Evolutionary conservation across 169 alveolate species (phyloP).

Genomic region (Plasmodium gaboni): DNA sequence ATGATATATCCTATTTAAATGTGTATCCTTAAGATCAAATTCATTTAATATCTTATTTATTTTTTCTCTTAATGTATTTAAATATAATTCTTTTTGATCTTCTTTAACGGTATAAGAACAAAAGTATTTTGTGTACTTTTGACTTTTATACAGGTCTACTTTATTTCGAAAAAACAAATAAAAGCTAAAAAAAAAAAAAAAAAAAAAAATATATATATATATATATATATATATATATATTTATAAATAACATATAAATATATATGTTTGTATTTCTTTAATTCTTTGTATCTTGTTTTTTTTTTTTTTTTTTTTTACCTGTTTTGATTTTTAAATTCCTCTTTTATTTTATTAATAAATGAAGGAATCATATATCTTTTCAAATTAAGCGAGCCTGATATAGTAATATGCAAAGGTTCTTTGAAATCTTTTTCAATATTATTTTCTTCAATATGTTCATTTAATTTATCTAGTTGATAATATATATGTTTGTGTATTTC

Average conservation of each 20-base stretch:
- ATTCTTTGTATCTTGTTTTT: neutral
- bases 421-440: constrained; percentile 1
- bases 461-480: constrained; percentile 52
- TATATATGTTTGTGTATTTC: constrained; percentile 37
- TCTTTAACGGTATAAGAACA: constrained; percentile 46
- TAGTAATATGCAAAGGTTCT: constrained; percentile 39
- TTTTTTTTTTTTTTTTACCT: constrained; percentile 22
- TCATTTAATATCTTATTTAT: constrained; percentile 18
- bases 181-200: constrained; percentile 21
- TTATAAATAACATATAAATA: neutral
- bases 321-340: constrained; percentile 33
- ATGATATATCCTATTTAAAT: constrained; percentile 46
- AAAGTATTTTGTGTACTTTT: constrained; percentile 47
- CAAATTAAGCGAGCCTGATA: constrained; percentile 43
- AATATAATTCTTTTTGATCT: constrained; percentile 44
- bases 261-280: neutral
- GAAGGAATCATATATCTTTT: constrained; percentile 56
- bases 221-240: constrained; percentile 9
- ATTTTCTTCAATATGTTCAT: neutral
- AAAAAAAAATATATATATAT: neutral
- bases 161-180: constrained; percentile 26
- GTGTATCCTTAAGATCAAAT: constrained; percentile 34
- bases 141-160: constrained; percentile 57
- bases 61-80: constrained; percentile 36
- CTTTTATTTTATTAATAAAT: constrained; percentile 35